Conservation (phyloP, 2,329 filamentous ascomycete species). For the Pseudogymnoascus pannorum region DNA sequence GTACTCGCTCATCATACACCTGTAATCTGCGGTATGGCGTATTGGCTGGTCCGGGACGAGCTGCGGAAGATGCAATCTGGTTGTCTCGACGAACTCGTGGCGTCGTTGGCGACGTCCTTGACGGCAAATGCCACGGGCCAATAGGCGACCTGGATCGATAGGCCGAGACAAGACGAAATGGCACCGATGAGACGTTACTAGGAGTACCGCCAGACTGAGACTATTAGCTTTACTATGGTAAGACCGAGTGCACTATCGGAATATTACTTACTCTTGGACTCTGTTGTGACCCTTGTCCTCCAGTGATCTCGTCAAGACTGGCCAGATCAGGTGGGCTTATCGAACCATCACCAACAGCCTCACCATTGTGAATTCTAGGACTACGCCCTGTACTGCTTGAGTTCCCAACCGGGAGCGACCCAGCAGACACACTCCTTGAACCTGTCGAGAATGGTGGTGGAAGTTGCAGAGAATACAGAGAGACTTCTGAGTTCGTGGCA, state of each 20-base stretch:
- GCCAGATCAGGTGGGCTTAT: background rate
- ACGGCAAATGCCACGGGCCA: background rate
- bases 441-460: constrained; percentile 27
- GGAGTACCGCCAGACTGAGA: constrained; percentile 5
- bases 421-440: constrained; percentile 18
- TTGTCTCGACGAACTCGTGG: background rate
- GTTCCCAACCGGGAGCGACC: constrained; percentile 15
- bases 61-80: constrained; percentile 14
- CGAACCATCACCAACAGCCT: background rate
- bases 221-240: background rate
- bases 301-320: background rate
- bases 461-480: constrained; percentile 10
- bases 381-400: background rate
- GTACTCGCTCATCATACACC: constrained; percentile 41
- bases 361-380: background rate
- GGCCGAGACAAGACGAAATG: constrained; percentile 9
- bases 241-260: constrained; percentile 8
- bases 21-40: constrained; percentile 27
- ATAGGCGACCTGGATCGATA: constrained; percentile 10
- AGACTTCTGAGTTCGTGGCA: background rate
- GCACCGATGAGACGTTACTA: constrained; percentile 7
- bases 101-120: constrained; percentile 9
- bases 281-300: background rate
- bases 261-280: constrained; percentile 6
- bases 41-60: constrained; percentile 15